These are phyloP conservation scores for Cryphonectria japonica DNA, from an alignment of 2,329 filamentous ascomycete species.

Conservation along the genomic window DNA sequence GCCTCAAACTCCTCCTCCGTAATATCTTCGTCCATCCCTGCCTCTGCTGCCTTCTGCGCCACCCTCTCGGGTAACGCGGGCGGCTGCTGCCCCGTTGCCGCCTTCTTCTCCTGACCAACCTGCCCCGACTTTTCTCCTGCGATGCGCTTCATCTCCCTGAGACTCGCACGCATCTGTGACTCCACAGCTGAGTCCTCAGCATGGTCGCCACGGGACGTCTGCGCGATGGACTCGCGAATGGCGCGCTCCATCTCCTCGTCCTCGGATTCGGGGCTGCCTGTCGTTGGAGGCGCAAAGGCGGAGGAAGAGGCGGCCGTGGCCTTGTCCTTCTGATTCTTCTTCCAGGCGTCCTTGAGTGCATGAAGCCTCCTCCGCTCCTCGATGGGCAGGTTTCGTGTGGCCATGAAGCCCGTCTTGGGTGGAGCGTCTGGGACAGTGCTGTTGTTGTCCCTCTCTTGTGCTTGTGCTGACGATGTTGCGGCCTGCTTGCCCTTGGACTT, in stretches of 20 bases:
- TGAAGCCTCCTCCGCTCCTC: slow-evolving; percentile 57
- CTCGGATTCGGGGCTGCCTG: slow-evolving; percentile 35
- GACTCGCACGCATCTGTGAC: slow-evolving; percentile 72
- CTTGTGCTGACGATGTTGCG: slow-evolving; percentile 34
- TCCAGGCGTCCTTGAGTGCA: slow-evolving; percentile 51
- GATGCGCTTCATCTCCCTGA: slow-evolving; percentile 55
- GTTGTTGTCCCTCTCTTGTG: slow-evolving; percentile 15
- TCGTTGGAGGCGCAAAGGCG: slow-evolving; percentile 28
- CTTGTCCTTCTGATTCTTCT: slow-evolving; percentile 37
- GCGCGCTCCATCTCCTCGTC: slow-evolving; percentile 71
- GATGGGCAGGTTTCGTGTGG: slow-evolving; percentile 51
- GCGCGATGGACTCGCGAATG: slow-evolving; percentile 69
- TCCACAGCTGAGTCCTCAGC: slow-evolving; percentile 74
- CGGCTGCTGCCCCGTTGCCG: slow-evolving; percentile 31
- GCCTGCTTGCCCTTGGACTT: slow-evolving; percentile 51
- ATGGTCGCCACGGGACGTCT: slow-evolving; percentile 70
- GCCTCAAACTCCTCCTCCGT: slow-evolving; percentile 63
- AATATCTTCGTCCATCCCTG: slow-evolving; percentile 42
- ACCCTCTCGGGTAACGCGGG: slow-evolving; percentile 22
- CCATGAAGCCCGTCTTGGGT: slow-evolving; percentile 51
- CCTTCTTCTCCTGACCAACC: slow-evolving; percentile 12
- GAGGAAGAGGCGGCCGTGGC: slow-evolving; percentile 19
- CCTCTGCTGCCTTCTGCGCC: slow-evolving; percentile 41
- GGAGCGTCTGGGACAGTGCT: slow-evolving; percentile 24
- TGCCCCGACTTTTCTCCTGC: slow-evolving; percentile 31